Evolutionary conservation across 768 basidiomycete species (phyloP).

Genomic region (Trametopsis cervina): DNA sequence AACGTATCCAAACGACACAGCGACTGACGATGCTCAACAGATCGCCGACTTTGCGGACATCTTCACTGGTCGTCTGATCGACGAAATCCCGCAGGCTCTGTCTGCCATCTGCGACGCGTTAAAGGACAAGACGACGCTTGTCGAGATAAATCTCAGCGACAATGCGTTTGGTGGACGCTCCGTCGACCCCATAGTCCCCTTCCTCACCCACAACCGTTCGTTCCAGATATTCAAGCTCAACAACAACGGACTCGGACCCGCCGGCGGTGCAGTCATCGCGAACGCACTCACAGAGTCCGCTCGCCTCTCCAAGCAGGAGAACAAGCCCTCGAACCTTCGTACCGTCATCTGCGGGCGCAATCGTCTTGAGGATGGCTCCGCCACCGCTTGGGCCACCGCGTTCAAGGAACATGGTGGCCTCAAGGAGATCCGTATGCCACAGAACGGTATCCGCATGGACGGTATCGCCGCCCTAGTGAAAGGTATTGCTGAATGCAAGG

Average conservation of each 20-base stretch:
- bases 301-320: conserved; percentile 53
- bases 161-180: conserved; percentile 97
- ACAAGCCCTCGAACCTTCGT: conserved; percentile 63
- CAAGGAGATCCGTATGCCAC: conserved; percentile 86
- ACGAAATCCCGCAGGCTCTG: conserved; percentile 89
- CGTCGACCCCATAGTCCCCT: conserved; percentile 88
- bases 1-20: not conserved
- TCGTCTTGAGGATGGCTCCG: conserved; percentile 88
- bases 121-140: conserved; percentile 68
- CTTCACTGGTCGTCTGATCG: conserved; percentile 94
- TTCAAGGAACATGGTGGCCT: conserved; percentile 81
- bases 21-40: conserved; percentile 32
- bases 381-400: conserved; percentile 77
- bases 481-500: conserved; percentile 62
- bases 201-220: conserved; percentile 75
- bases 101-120: conserved; percentile 85
- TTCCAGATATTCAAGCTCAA: conserved; percentile 85
- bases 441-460: conserved; percentile 94
- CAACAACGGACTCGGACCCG: conserved; percentile 94
- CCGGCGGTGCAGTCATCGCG: conserved; percentile 81
- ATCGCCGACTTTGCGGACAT: conserved; percentile 95
- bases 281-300: conserved; percentile 78
- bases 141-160: conserved; percentile 87
- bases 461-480: conserved; percentile 75
- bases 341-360: conserved; percentile 91